Evolutionary conservation across 257 asterid genomes (phyloP), one percentile per base, ranked within the genome.

Genomic region (Mentha longifolia): DNA sequence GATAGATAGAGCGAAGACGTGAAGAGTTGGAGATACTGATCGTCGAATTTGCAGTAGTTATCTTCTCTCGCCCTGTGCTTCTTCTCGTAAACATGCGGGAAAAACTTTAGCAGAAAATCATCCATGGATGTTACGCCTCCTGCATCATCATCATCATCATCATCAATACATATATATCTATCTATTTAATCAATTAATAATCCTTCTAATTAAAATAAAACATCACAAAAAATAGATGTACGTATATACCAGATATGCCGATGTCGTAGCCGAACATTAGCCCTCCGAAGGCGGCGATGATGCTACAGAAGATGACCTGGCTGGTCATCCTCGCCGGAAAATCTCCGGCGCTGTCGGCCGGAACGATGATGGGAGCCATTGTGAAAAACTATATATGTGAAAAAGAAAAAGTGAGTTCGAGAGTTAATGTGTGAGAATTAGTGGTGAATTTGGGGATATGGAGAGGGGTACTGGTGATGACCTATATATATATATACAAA

Each of bases 51-150:
- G 74, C 92, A 86, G 65, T 87, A 84, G 74, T 87, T 85, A 15
- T 79, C 65, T 64, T 85, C 87, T 17, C 35, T 73, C 3, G 79
- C 84, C 7, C 42, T 67, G 7, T 57, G 73, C 61, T 82, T 82
- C 69, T 69, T 84, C 65, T 41, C 74, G 73, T 76, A 75, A 1
- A 87, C 90, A 4, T 6, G 7, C 0, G 84, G 87, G 60, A 87
- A 87, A 52, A 87, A 87, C 22, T 83, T 76, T 15, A 9, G 0
- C 61, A 87, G 51, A 52, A 87, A 87, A 33, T 79, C 84, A 67
- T 87, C 88, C 90, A 85, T 87, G 0, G 82, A 70, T 4, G 87
- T 83, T 13, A 87, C 88, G 31, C 92, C 92, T 2, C 92, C 92
- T 87, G 84, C 73, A 54, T 3, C 30, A 6, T 7, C 39, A 49